Conservation (phyloP, 2,329 filamentous ascomycete genomes). For the Trichoderma sp. region DNA sequence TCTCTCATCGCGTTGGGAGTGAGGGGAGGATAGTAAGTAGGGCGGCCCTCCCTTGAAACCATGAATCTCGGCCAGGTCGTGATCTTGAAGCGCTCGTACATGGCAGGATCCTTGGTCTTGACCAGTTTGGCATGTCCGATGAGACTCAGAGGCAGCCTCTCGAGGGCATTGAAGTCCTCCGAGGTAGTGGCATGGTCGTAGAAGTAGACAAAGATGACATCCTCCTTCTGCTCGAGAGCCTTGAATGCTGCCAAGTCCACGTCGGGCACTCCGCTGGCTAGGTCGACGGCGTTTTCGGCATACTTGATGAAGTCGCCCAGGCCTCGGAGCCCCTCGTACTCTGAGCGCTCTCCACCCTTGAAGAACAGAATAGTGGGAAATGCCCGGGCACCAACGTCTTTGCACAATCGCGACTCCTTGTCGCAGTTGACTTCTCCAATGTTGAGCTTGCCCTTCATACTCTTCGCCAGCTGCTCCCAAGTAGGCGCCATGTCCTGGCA, state of each 20-base stretch:
- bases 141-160: conserved; percentile 81
- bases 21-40: conserved; percentile 86
- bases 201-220: conserved; percentile 96
- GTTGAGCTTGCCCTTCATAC: conserved; percentile 87
- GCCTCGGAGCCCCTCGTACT: conserved; percentile 89
- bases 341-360: conserved; percentile 84
- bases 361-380: conserved; percentile 95
- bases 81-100: conserved; percentile 88
- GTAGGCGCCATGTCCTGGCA: conserved; percentile 90
- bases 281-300: conserved; percentile 80
- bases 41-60: conserved; percentile 84
- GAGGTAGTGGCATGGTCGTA: conserved; percentile 93
- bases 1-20: conserved; percentile 93
- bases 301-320: conserved; percentile 88
- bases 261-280: conserved; percentile 75
- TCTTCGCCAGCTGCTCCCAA: conserved; percentile 86
- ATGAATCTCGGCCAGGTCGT: conserved; percentile 94
- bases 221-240: conserved; percentile 85
- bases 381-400: conserved; percentile 76
- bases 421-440: conserved; percentile 97
- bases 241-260: conserved; percentile 77
- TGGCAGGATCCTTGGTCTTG: conserved; percentile 77
- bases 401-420: conserved; percentile 81
- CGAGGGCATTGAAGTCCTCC: conserved; percentile 88
- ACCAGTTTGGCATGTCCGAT: conserved; percentile 92